phyloP scores from a whole-genome alignment of 2,329 filamentous ascomycete species.

The Botrytis porri region DNA sequence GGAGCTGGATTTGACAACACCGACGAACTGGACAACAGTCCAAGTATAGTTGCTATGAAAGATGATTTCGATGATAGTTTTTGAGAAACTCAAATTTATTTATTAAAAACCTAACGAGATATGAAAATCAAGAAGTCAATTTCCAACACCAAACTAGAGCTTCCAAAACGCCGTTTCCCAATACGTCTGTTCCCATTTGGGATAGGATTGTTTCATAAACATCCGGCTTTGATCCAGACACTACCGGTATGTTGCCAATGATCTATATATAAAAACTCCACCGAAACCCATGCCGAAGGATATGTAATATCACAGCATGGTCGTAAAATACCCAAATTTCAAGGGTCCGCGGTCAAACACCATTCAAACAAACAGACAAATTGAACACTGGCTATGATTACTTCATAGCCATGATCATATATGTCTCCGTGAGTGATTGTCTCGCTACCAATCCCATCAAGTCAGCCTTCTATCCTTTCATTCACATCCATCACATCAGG shows the following conservation, averaged over 20 bases:
- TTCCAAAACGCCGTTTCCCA: neutral
- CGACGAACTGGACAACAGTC: slow-evolving; percentile 53
- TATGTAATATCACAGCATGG: neutral
- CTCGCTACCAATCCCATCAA: neutral
- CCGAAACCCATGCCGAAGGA: neutral
- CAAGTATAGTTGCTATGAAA: slow-evolving; percentile 64
- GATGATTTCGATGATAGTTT: slow-evolving; percentile 62
- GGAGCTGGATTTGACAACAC: slow-evolving; percentile 64
- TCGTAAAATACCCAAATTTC: neutral
- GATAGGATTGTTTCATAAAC: neutral
- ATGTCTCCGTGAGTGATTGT: slow-evolving; percentile 12
- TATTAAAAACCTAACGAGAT: slow-evolving; percentile 13
- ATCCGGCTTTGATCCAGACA: neutral
- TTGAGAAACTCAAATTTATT: slow-evolving; percentile 37
- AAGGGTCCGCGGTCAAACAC: neutral
- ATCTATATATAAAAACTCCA: neutral
- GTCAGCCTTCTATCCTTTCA: neutral
- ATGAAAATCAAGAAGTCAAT: slow-evolving; percentile 8
- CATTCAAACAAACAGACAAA: neutral
- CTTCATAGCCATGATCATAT: slow-evolving; percentile 27
- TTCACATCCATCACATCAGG: neutral
- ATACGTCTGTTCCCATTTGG: neutral
- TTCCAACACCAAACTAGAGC: neutral
- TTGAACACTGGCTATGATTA: slow-evolving; percentile 15
- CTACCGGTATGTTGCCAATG: neutral